Conservation (phyloP, 371 early-diverging fungal species). For the Rhizopus sp. region DNA sequence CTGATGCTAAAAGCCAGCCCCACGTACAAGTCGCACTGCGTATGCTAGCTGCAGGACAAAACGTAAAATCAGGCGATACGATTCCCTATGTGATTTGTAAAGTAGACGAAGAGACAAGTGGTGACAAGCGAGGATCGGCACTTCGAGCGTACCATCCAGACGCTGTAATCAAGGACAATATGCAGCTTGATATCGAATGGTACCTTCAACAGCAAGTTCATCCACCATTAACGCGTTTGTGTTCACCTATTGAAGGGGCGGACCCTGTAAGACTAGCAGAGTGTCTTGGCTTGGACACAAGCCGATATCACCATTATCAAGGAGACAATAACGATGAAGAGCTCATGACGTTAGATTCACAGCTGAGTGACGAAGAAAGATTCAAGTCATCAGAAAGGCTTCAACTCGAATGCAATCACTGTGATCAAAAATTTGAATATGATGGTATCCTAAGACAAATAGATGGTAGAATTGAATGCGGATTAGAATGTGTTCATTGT, state of each 20-base stretch:
- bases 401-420: slow-evolving; percentile 64
- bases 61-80: slow-evolving; percentile 88
- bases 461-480: slow-evolving; percentile 30
- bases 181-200: slow-evolving; percentile 89
- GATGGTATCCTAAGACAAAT: slow-evolving; percentile 54
- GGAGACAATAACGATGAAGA: slow-evolving; percentile 52
- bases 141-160: slow-evolving; percentile 90
- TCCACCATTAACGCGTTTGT: slow-evolving; percentile 92
- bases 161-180: slow-evolving; percentile 68
- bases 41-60: slow-evolving; percentile 73
- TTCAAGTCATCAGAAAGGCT: slow-evolving; percentile 74
- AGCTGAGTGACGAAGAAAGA: slow-evolving; percentile 82
- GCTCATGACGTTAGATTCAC: slow-evolving; percentile 78
- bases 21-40: slow-evolving; percentile 97
- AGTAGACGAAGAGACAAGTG: slow-evolving; percentile 44
- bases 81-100: slow-evolving; percentile 96
- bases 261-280: slow-evolving; percentile 80
- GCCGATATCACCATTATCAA: slow-evolving; percentile 56
- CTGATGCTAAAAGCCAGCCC: slow-evolving; percentile 89
- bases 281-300: slow-evolving; percentile 80
- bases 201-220: slow-evolving; percentile 97
- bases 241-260: slow-evolving; percentile 89
- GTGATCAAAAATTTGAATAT: slow-evolving; percentile 52
- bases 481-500: slow-evolving; percentile 69
- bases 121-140: slow-evolving; percentile 59